phyloP scores from a whole-genome alignment of 163 green algal species.

The Scenedesmus sp. region DNA sequence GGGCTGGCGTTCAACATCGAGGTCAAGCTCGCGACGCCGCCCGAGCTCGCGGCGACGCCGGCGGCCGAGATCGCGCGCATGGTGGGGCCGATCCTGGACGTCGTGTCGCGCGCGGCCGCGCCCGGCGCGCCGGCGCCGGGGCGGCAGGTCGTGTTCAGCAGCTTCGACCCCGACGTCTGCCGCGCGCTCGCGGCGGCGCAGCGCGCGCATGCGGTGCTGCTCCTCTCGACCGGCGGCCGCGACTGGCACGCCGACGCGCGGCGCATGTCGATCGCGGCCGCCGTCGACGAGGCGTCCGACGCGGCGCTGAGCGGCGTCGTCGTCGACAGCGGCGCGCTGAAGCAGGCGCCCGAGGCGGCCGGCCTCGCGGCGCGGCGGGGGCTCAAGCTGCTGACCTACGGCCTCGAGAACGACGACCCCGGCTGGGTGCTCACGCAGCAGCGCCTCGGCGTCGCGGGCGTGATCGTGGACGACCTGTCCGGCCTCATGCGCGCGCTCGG shows the following conservation, averaged over 20 bases:
- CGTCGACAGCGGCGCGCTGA: conserved; percentile 36
- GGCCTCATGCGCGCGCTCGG: conserved; percentile 21
- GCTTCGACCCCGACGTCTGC: conserved; percentile 87
- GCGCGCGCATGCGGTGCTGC: conserved; percentile 66
- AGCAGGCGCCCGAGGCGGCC: conserved; percentile 39
- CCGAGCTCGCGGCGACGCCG: conserved; percentile 58
- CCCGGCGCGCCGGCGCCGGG: neutral
- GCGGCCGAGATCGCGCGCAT: conserved; percentile 70
- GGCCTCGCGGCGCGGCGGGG: conserved; percentile 14
- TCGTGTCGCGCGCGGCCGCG: conserved; percentile 32
- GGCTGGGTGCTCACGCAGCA: conserved; percentile 73
- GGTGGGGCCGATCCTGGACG: conserved; percentile 66
- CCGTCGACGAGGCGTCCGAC: conserved; percentile 63
- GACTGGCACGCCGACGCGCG: conserved; percentile 71
- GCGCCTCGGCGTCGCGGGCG: conserved; percentile 71
- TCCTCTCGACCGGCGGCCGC: conserved; percentile 72
- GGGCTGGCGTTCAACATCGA: conserved; percentile 85
- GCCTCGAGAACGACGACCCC: conserved; percentile 77
- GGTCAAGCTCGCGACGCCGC: conserved; percentile 83
- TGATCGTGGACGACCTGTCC: conserved; percentile 76
- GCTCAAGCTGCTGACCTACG: conserved; percentile 81
- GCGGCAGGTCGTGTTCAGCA: conserved; percentile 75
- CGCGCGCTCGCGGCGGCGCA: conserved; percentile 55
- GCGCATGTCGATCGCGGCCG: conserved; percentile 68
- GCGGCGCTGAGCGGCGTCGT: conserved; percentile 63